Evolutionary conservation across 2,329 filamentous ascomycete species (phyloP), one percentile per base, ranked within the genome.

Genomic region (Ophiognomonia clavigignenti-juglandacearum): DNA sequence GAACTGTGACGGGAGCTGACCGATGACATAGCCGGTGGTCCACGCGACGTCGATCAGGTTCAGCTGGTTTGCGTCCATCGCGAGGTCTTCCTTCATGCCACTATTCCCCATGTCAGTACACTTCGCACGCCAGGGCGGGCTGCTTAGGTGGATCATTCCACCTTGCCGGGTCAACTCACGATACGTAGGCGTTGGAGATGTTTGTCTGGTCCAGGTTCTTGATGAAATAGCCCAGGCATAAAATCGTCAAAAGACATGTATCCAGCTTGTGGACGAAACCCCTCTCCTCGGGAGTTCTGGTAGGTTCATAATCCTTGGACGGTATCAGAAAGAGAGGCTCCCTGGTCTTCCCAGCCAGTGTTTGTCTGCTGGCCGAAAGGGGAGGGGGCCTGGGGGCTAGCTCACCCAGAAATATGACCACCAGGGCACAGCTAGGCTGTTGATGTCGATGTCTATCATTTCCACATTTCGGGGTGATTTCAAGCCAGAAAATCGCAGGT

Each of bases 21-120:
- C 66, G 61, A 83, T 66, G 0, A 80, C 74, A 52, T 84, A 84
- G 7, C 81, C 80, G 1, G 78, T 71, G 0, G 77, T 82, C 69
- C 80, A 84, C 20, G 70, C 72, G 0, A 77, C 73, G 39, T 60
- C 61, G 45, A 69, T 62, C 48, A 78, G 73, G 43, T 81, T 80
- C 23, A 81, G 64, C 47, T 82, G 63, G 49, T 80, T 80, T 1
- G 69, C 67, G 42, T 75, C 71, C 16, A 82, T 60, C 1, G 63
- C 58, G 0, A 80, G 59, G 43, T 79, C 75, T 54, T 78, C 73
- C 56, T 78, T 72, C 73, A 66, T 67, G 0, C 64, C 64, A 0
- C n/a, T n/a, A n/a, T n/a, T n/a, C n/a, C n/a, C n/a, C n/a, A n/a
- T n/a, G n/a, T n/a, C n/a, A n/a, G n/a, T n/a, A n/a, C n/a, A n/a